Base-by-base conservation (phyloP, 305 asterid genomes). In the Coffea humblotiana region DNA sequence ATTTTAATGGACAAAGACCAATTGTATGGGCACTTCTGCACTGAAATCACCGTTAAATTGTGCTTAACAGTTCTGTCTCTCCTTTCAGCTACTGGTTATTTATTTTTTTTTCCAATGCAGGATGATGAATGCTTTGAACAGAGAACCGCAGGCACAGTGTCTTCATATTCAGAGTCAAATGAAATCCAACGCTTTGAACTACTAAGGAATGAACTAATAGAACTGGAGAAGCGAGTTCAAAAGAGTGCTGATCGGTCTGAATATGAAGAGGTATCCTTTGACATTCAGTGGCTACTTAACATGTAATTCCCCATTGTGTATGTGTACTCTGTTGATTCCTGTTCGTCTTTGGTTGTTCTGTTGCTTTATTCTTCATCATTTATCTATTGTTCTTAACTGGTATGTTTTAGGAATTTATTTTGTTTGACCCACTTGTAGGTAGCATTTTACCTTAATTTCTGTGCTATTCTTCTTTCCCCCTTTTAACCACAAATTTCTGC, bases 161-260 rank as follows among this genome's bases (percentile, higher is more conserved):
- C 71, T 75, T 77, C 87, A 73, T 92, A 83, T 78, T 79, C 93
- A 69, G 94, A 90, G 80, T 82, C 91, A 56, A 89, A 82, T 85
- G 98, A 96, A 86, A 85, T 92, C 83, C 92, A 88, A 79, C 93
- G 97, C 32, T 96, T 93, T 87, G 98, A 96, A 87, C 82, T 84
- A 72, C 84, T 96, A 78, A 89, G 93, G 84, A 88, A 84, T 85
- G 98, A 94, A 84, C 89, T 96, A 78, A 91, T 94, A 89, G 98
- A 92, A 78, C 95, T 94, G 81, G 98, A 96, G 94, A 85, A 87
- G 82, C 94, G 98, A 76, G 99, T 96, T 82, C 91, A 93, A 82
- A 93, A 81, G 85, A 96, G 98, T 82, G 78, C 99, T 61, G 87
- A 92, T 84, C 84, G 18, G 72, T 79, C 80, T 84, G 92, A 87